A percentile compares a stretch with the other conserved stretches of the same genome.
These are phyloP conservation scores for Pichia eremophila DNA, from an alignment of 805 yeast species.

Conservation along the genomic window DNA sequence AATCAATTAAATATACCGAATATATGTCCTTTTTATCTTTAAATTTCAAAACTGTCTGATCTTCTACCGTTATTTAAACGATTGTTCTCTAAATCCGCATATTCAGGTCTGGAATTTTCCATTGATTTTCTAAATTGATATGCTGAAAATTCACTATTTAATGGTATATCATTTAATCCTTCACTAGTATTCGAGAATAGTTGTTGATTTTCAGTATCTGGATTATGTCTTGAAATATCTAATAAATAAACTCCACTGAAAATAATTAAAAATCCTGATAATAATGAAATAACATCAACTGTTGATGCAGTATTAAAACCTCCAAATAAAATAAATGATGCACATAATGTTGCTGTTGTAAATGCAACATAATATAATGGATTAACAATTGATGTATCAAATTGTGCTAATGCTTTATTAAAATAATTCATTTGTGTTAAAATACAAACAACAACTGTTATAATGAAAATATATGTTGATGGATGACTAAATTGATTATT, in stretches of 20 bases:
- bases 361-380: conserved; percentile 87
- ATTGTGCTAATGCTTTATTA: conserved; percentile 88
- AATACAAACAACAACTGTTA: conserved; percentile 73
- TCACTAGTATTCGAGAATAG: conserved; percentile 37
- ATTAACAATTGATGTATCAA: conserved; percentile 86
- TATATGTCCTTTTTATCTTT: not conserved
- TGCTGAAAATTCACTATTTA: conserved; percentile 74
- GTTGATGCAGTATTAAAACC: conserved; percentile 81
- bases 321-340: conserved; percentile 76
- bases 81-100: conserved; percentile 18
- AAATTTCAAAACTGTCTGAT: conserved; percentile 47
- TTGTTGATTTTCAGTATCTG: conserved; percentile 33
- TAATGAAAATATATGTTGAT: conserved; percentile 72
- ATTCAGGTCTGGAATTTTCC: conserved; percentile 35
- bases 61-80: conserved; percentile 39
- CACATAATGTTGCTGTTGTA: conserved; percentile 78
- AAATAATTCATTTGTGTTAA: conserved; percentile 89
- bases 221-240: conserved; percentile 64
- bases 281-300: conserved; percentile 68
- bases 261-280: conserved; percentile 79
- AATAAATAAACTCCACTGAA: conserved; percentile 80
- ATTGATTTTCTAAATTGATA: conserved; percentile 69
- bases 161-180: conserved; percentile 53
- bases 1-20: not conserved
- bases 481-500: conserved; percentile 81